Evolutionary conservation across 2,329 filamentous ascomycete genomes (phyloP).

Genomic region (Penicillium occitanis): DNA sequence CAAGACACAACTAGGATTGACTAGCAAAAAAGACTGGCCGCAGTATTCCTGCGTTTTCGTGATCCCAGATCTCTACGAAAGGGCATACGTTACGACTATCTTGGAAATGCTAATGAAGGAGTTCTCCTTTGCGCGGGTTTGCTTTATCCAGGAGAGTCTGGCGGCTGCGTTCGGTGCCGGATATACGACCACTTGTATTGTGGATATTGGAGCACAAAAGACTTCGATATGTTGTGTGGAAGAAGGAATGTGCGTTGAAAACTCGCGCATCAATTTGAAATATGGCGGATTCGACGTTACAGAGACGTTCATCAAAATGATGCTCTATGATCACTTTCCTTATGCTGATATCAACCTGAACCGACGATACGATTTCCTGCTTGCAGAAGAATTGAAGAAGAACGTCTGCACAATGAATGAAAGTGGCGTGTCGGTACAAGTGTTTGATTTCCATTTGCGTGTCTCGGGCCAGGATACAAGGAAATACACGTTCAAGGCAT

Average conservation of each 20-base stretch:
- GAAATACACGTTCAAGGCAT: constrained; percentile 95
- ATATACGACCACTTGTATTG: constrained; percentile 89
- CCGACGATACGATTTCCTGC: constrained; percentile 84
- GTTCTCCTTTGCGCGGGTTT: constrained; percentile 84
- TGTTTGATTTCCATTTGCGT: constrained; percentile 86
- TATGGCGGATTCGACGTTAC: constrained; percentile 91
- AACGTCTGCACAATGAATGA: constrained; percentile 92
- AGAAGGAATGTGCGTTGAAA: constrained; percentile 90
- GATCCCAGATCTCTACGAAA: constrained; percentile 95
- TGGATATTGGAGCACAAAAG: constrained; percentile 96
- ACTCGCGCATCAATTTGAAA: constrained; percentile 92
- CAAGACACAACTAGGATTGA: constrained; percentile 76
- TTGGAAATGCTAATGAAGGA: constrained; percentile 83
- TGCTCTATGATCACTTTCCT: constrained; percentile 93
- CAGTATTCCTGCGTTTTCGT: constrained; percentile 97
- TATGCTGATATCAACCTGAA: constrained; percentile 92
- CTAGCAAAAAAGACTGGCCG: constrained; percentile 74
- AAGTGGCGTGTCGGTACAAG: constrained; percentile 81
- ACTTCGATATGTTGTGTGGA: constrained; percentile 96
- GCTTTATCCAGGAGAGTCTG: constrained; percentile 94
- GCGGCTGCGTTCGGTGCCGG: constrained; percentile 93
- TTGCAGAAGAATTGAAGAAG: constrained; percentile 93
- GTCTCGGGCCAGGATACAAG: constrained; percentile 83
- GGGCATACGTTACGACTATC: constrained; percentile 80
- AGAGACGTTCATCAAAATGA: constrained; percentile 94